phyloP scores from a whole-genome alignment of 208 protist genomes.

The Acanthamoeba castellanii region DNA sequence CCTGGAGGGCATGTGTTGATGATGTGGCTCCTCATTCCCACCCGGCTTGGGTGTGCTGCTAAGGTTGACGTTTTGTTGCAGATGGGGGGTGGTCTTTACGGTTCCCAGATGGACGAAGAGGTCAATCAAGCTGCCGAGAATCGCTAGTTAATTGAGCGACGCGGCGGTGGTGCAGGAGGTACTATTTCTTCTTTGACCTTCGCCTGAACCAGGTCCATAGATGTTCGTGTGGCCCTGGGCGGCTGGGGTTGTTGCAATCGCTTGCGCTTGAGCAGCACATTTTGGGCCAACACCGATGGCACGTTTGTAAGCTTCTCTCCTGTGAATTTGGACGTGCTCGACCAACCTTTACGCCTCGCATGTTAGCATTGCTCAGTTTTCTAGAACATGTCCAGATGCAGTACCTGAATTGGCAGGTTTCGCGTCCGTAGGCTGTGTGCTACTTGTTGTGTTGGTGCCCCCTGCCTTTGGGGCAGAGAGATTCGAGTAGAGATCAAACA shows the following conservation, averaged over 20 bases:
- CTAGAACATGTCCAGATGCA: not conserved
- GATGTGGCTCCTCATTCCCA: not conserved
- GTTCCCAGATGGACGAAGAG: not conserved
- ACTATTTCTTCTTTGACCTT: not conserved
- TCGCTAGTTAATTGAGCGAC: not conserved
- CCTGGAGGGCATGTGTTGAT: not conserved
- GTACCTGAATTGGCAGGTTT: not conserved
- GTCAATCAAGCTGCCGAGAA: not conserved
- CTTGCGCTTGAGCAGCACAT: slow-evolving; percentile 38
- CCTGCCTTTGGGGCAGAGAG: slow-evolving; percentile 25
- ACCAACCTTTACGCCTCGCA: not conserved
- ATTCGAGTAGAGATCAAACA: slow-evolving; percentile 55
- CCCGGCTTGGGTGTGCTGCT: not conserved
- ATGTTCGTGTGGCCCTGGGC: not conserved
- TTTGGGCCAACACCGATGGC: not conserved
- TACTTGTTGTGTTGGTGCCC: not conserved
- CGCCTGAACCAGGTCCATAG: not conserved
- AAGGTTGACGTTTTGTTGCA: not conserved
- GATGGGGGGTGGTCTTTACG: not conserved
- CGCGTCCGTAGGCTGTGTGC: not conserved
- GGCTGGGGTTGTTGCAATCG: slow-evolving; percentile 37
- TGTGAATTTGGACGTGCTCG: not conserved
- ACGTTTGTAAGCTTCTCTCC: not conserved
- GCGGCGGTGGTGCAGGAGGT: not conserved
- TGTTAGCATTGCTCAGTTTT: not conserved